Base-by-base conservation (phyloP, 2,329 filamentous ascomycete genomes). In the Elsinoe arachidis region DNA sequence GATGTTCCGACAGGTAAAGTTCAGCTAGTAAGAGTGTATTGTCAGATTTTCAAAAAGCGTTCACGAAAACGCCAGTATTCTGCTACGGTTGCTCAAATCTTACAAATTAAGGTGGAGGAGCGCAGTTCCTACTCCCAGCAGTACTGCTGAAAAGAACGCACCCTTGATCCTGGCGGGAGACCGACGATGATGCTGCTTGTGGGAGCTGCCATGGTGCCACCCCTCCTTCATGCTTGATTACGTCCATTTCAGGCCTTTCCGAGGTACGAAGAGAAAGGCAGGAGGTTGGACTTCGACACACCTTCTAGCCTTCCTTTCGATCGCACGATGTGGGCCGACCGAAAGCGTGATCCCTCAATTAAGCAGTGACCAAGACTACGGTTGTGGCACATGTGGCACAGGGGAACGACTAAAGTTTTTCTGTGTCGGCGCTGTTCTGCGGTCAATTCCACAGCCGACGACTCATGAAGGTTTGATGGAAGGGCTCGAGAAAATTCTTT, bases 281-380 rank as follows among this genome's bases (percentile, higher is more conserved):
- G 49, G 49, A 53, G 49, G 49, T 53, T 15, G 34, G 46, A 51
- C 15, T 51, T 51, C 30, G 26, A 34, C 33, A n/a, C 17, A 6
- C n/a, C 10, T 53, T 38, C 49, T 53, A 53, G 33, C 49, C 34
- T 34, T 17, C 19, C n/a, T 17, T 21, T 19, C 30, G 49, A 37
- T 53, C 49, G 49, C 34, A 12, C 33, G 33, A 53, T 37, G 49
- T 53, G 49, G 49, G 49, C 49, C 49, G 49, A 30, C 33, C 49
- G 17, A 38, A 53, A 53, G 49, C 49, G 49, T 34, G 19, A 53
- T 53, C 46, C 33, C 26, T 35, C 23, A 51, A 51, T 51, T 35
- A 30, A 30, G 26, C 26, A 30, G 26, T 30, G 26, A 30, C 26
- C 26, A 30, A 30, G 26, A 26, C 23, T 26, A 26, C 41, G 41